These are phyloP conservation scores for Massarina eburnea DNA, from an alignment of 2,329 filamentous ascomycete species.

Conservation along the genomic window DNA sequence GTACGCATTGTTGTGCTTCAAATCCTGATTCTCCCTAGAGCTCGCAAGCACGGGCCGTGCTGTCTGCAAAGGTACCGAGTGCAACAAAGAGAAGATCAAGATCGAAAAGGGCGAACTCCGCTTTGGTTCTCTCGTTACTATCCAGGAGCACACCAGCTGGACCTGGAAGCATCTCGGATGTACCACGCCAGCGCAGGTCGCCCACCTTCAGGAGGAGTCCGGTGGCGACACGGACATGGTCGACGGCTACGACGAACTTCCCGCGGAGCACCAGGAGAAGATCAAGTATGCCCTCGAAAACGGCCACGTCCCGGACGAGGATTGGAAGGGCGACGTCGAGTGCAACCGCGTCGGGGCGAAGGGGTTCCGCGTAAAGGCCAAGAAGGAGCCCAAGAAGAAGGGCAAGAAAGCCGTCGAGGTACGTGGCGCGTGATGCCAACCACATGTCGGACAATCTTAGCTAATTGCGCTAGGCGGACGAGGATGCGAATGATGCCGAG, in stretches of 20 bases:
- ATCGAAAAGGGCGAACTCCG: slow-evolving; percentile 72
- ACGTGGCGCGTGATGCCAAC: too few species aligned
- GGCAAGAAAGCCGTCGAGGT: slow-evolving; percentile 27
- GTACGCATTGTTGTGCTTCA: neutral
- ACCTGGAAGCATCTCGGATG: slow-evolving; percentile 93
- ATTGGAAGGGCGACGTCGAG: slow-evolving; percentile 82
- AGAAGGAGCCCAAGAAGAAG: slow-evolving; percentile 37
- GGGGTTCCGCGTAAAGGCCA: slow-evolving; percentile 57
- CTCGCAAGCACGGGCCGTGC: slow-evolving; percentile 70
- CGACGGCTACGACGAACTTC: slow-evolving; percentile 79
- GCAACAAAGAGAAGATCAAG: slow-evolving; percentile 70
- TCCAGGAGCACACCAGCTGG: slow-evolving; percentile 64
- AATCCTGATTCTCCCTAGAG: slow-evolving; percentile 57
- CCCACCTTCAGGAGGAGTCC: slow-evolving; percentile 63
- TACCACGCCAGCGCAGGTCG: slow-evolving; percentile 73
- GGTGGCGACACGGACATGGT: slow-evolving; percentile 65
- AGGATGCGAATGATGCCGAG: slow-evolving; percentile 23
- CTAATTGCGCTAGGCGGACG: slow-evolving; percentile 1
- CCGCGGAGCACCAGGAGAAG: slow-evolving; percentile 70
- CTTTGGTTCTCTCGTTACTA: slow-evolving; percentile 71
- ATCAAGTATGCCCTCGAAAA: slow-evolving; percentile 70
- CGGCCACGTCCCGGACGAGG: slow-evolving; percentile 79
- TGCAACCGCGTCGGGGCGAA: slow-evolving; percentile 69
- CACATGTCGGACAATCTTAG: neutral
- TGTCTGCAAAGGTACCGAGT: slow-evolving; percentile 69